Evolutionary conservation across 306 rosid genomes (phyloP).

Genomic region (Cicer bijugum): DNA sequence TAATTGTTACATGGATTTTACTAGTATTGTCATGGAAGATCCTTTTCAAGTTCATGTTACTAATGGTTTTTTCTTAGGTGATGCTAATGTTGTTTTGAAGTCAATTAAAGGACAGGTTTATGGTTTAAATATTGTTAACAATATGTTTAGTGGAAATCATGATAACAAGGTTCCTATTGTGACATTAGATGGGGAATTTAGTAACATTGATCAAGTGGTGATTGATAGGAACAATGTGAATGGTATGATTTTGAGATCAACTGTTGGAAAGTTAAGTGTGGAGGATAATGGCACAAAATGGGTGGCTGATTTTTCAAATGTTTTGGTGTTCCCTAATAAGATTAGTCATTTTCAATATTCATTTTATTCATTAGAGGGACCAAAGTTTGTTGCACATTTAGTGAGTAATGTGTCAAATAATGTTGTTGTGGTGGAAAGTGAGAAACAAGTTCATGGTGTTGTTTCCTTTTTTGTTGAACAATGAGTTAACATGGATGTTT

Average conservation of each 20-base stretch:
- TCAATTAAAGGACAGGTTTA: conserved; percentile 53
- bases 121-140: conserved; percentile 61
- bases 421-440: conserved; percentile 55
- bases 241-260: conserved; percentile 59
- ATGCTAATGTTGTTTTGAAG: conserved; percentile 60
- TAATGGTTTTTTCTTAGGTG: conserved; percentile 64
- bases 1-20: conserved; percentile 66
- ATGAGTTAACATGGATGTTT: neutral
- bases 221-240: conserved; percentile 58
- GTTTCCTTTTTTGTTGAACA: conserved; percentile 45
- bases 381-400: conserved; percentile 53
- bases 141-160: conserved; percentile 57
- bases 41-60: conserved; percentile 74
- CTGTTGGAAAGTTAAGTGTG: conserved; percentile 53
- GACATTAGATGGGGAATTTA: conserved; percentile 52
- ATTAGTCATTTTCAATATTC: conserved; percentile 60
- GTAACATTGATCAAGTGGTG: conserved; percentile 58
- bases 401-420: conserved; percentile 59
- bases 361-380: conserved; percentile 42
- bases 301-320: conserved; percentile 59
- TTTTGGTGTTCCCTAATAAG: conserved; percentile 57
- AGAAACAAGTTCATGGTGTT: conserved; percentile 40
- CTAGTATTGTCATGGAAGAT: conserved; percentile 62
- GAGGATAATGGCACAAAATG: conserved; percentile 54
- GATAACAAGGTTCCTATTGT: conserved; percentile 49